Conservation (phyloP, 441 rosid genomes). For the Geranium incanum region DNA sequence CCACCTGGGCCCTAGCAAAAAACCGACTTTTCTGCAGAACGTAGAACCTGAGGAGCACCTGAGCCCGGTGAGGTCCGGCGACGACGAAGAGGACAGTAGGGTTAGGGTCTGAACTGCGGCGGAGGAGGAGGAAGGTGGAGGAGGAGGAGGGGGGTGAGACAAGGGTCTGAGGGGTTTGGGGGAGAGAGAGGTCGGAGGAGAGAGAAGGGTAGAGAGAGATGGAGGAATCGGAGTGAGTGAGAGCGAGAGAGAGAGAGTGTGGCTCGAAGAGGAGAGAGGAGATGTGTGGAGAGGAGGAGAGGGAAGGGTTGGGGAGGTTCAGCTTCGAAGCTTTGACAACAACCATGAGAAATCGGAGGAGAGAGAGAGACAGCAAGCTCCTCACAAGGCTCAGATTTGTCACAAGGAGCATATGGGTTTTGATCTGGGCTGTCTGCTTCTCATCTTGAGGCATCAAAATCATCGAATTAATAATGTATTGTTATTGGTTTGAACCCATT, state of each 20-base stretch:
- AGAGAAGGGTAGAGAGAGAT: constrained; percentile 47
- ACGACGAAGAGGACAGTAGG: constrained; percentile 41
- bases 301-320: constrained; percentile 32
- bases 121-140: constrained; percentile 35
- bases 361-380: not conserved
- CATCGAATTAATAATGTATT: no score
- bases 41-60: constrained; percentile 49
- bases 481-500: no score
- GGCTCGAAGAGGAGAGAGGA: constrained; percentile 58
- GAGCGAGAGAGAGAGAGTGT: constrained; percentile 51
- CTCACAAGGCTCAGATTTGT: not conserved
- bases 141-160: constrained; percentile 57
- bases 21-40: constrained; percentile 22
- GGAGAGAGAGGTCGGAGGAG: constrained; percentile 30
- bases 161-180: constrained; percentile 36
- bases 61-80: constrained; percentile 45
- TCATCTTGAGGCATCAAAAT: no score
- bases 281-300: constrained; percentile 33
- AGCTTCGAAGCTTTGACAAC: constrained; percentile 50
- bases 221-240: constrained; percentile 54
- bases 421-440: not conserved
- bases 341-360: constrained; percentile 34
- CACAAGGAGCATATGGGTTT: not conserved
- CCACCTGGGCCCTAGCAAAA: constrained; percentile 40
- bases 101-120: constrained; percentile 17